A percentile compares a stretch with the other conserved stretches of the same genome.
Conservation (phyloP, 345 rosid species). For the Bretschneidera sinensis region DNA sequence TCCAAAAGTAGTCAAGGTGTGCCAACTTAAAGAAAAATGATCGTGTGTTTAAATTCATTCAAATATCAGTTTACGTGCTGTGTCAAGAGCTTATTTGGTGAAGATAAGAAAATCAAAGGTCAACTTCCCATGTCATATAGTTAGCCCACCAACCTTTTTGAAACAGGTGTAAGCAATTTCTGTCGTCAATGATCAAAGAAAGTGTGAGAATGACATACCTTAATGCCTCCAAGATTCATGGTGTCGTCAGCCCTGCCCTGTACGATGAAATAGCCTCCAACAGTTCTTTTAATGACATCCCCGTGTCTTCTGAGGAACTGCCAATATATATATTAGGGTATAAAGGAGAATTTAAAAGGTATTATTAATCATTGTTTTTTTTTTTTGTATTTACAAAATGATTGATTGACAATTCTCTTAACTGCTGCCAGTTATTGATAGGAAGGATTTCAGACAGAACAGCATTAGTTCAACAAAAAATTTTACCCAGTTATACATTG, state of each 20-base stretch:
- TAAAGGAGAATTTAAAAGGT: neutral
- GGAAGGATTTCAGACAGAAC: no score
- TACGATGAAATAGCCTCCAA: constrained; percentile 64
- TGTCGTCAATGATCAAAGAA: neutral
- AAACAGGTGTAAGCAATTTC: no score
- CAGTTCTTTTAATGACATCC: constrained; percentile 62
- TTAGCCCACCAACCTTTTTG: no score
- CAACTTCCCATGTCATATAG: no score
- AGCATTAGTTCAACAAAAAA: no score
- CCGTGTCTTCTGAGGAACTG: constrained; percentile 92
- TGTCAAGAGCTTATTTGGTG: neutral
- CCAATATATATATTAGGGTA: constrained; percentile 11
- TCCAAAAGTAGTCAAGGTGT: neutral
- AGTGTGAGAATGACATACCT: constrained; percentile 34
- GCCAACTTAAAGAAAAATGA: no score
- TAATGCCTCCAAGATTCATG: constrained; percentile 97
- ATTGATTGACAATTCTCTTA: neutral
- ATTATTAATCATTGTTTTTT: neutral
- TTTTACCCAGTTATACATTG: no score
- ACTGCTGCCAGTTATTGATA: neutral
- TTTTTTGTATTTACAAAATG: neutral
- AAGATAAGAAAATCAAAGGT: neutral
- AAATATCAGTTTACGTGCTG: neutral
- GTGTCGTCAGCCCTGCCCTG: constrained; percentile 97
- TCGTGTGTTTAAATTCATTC: no score